Conservation (phyloP, 345 rosid genomes). For the Lepidium sativum region DNA sequence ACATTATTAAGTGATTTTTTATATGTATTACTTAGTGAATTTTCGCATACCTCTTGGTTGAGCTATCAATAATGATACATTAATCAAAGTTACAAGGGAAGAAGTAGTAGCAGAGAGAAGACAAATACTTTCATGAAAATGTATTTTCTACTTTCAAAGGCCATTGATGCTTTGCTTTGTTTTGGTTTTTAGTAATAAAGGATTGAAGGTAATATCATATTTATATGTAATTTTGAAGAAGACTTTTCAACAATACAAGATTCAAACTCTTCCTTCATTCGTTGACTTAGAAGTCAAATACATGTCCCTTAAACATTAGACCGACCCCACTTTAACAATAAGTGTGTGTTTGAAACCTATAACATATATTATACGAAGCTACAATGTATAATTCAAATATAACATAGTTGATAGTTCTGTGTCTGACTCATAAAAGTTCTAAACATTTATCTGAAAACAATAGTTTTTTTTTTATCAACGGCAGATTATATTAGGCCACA, state of each 20-base stretch:
- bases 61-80: too few species aligned
- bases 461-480: too few species aligned
- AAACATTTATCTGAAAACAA: too few species aligned
- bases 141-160: background rate
- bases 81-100: too few species aligned
- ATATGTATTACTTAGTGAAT: too few species aligned
- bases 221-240: constrained; percentile 1
- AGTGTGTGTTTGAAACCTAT: background rate
- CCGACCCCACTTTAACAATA: background rate
- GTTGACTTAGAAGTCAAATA: background rate
- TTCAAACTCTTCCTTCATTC: background rate
- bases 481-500: too few species aligned
- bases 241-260: constrained; percentile 3
- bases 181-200: background rate
- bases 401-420: background rate
- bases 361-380: background rate
- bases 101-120: constrained; percentile 10
- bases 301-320: background rate
- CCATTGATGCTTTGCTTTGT: constrained; percentile 1
- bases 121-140: background rate
- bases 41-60: too few species aligned
- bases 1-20: too few species aligned
- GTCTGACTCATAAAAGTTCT: background rate
- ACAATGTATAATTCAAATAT: background rate
- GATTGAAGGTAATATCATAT: background rate